A percentile compares a stretch with the other conserved stretches of the same genome.
Conservation (phyloP, 768 basidiomycete genomes). For the Lactifluus piperatus region DNA sequence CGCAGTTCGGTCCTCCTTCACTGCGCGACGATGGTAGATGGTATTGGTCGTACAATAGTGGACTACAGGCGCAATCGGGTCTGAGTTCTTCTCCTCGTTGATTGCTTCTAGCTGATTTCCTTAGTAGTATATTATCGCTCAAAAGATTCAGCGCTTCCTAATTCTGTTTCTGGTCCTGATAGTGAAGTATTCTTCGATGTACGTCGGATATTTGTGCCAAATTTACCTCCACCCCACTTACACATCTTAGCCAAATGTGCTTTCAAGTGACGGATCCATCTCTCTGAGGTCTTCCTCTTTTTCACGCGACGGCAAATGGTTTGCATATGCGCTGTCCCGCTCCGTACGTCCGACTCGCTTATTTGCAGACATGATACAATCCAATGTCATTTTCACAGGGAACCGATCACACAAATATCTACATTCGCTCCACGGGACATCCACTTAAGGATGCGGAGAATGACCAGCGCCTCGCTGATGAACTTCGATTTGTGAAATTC, state of each 20-base stretch:
- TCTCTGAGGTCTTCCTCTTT: slow-evolving; percentile 52
- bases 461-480: slow-evolving; percentile 49
- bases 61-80: slow-evolving; percentile 59
- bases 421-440: slow-evolving; percentile 51
- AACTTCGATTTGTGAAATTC: slow-evolving; percentile 71
- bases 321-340: slow-evolving; percentile 66
- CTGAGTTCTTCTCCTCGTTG: not conserved
- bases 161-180: slow-evolving; percentile 34
- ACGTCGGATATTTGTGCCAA: slow-evolving; percentile 19
- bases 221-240: not conserved
- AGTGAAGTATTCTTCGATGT: slow-evolving; percentile 79
- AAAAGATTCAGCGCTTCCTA: slow-evolving; percentile 43
- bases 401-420: slow-evolving; percentile 64
- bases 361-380: not conserved
- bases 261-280: slow-evolving; percentile 65
- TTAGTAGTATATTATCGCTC: slow-evolving; percentile 53
- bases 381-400: slow-evolving; percentile 36
- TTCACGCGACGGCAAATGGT: slow-evolving; percentile 58
- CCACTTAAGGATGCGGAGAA: slow-evolving; percentile 44
- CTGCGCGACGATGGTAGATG: slow-evolving; percentile 59
- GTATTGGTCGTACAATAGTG: slow-evolving; percentile 79
- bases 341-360: slow-evolving; percentile 47
- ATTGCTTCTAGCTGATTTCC: not conserved
- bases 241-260: slow-evolving; percentile 48
- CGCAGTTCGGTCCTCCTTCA: slow-evolving; percentile 53